phyloP scores from a whole-genome alignment of 2,329 filamentous ascomycete species.

The Cladosporium oxysporum region DNA sequence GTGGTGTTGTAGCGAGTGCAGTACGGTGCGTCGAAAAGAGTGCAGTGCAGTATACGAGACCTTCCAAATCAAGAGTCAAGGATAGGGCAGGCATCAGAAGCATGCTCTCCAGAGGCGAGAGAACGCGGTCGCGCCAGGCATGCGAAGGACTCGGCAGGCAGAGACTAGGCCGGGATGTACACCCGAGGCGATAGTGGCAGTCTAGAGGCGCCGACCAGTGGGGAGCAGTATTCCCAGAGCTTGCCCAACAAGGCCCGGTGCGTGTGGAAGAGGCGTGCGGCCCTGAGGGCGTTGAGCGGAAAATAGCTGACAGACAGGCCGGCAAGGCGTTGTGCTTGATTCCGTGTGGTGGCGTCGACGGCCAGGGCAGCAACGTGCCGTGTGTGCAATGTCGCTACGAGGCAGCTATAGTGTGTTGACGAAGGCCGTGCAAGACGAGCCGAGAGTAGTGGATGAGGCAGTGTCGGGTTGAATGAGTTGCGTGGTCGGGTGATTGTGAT shows the following conservation, averaged over 20 bases:
- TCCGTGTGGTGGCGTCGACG: constrained; percentile 8
- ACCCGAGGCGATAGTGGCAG: constrained; percentile 17
- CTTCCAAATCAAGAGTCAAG: background rate
- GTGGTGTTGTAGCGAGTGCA: background rate
- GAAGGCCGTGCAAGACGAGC: background rate
- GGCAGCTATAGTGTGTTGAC: background rate
- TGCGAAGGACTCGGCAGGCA: constrained; percentile 16
- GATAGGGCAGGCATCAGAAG: constrained; percentile 2
- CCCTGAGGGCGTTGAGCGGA: constrained; percentile 7
- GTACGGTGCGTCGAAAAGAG: background rate
- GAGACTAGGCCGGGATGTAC: constrained; percentile 10
- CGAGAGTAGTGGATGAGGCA: background rate
- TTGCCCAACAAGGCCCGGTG: background rate
- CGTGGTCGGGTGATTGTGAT: background rate
- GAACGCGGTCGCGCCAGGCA: constrained; percentile 5
- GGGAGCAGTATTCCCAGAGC: background rate
- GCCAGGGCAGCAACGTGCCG: constrained; percentile 8
- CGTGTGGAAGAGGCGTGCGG: background rate
- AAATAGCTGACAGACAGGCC: background rate
- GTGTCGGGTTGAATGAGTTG: background rate
- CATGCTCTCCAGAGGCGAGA: constrained; percentile 5
- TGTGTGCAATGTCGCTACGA: background rate
- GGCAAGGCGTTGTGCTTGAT: constrained; percentile 4
- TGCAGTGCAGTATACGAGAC: background rate
- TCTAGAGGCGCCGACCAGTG: constrained; percentile 8